Evolutionary conservation across 345 rosid genomes (phyloP), one percentile per base, ranked within the genome.

Genomic region (Citrus mangshanensis): DNA sequence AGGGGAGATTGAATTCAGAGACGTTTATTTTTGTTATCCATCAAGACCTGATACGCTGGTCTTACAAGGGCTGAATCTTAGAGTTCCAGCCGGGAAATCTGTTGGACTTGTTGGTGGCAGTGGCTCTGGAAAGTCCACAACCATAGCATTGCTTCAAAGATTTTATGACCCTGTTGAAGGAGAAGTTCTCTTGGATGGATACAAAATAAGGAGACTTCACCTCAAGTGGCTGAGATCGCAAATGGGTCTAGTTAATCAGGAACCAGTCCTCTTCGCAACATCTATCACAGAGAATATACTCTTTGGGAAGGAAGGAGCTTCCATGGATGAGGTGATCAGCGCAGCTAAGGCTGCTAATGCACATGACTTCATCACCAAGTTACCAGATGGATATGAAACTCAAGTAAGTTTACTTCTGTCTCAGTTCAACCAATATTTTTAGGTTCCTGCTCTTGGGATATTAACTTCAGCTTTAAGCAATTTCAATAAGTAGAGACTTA

Each of bases 71-170:
- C 76, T 91, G 67, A 87, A 85, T 65, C 84, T 91, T 42, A 84
- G 81, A 80, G 79, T 89, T 75, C 93, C 92, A 22, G 90, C 92
- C 0, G 92, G 93, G 56, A 87, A 86, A 81, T 81, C 87, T 25
- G 88, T 88, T n/a, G 93, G 92, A 61, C 87, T 91, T 62, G 88
- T 88, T 14, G 95, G 93, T 51, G 90, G 95, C 59, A 91, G 92
- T 75, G 95, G 95, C 34, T 91, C 93, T 2, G 93, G 95, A 10
- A 91, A 91, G 84, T 91, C 95, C 49, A 88, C 93, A 35, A 66
- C 80, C 67, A 84, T 91, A 72, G 81, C 91, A 61, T 83, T 89
- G 84, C 87, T 89, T 55, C 93, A 89, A 78, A 84, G 95, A 79
- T 91, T 89, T 34, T 91, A 91, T 62, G 93, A 89, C 66, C 92